Evolutionary conservation across 164 flowering plant species (phyloP).

Genomic region (Akebia trifoliata): DNA sequence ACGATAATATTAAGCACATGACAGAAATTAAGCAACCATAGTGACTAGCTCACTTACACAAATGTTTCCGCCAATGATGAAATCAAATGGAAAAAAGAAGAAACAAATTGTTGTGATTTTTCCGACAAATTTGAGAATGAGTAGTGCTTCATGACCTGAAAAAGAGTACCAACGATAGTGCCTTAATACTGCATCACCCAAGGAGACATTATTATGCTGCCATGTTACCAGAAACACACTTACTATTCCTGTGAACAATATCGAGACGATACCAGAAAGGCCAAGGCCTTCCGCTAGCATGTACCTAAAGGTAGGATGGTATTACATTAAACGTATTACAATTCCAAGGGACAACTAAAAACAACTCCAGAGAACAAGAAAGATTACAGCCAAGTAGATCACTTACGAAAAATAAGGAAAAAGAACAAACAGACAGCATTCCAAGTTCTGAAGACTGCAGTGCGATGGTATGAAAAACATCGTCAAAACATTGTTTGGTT

Average conservation of each 20-base stretch:
- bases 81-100: conserved; percentile 94
- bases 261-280: conserved; percentile 98
- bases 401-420: conserved; percentile 99
- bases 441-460: conserved; percentile 94
- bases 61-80: conserved; percentile 98
- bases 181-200: background rate
- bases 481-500: conserved; percentile 7
- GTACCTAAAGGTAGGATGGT: conserved; percentile 46
- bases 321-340: conserved; percentile 5
- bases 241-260: conserved; percentile 97
- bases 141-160: conserved; percentile 97
- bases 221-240: conserved; percentile 29
- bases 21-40: conserved; percentile 5
- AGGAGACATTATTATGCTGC: background rate
- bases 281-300: conserved; percentile 99
- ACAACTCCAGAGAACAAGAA: conserved; percentile 2
- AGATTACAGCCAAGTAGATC: background rate
- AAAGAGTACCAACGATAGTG: conserved; percentile 6
- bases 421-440: conserved; percentile 96
- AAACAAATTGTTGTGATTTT: conserved; percentile 83
- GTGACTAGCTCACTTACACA: conserved; percentile 49
- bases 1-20: conserved; percentile 2
- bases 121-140: conserved; percentile 86
- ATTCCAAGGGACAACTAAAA: background rate
- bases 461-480: no score